Conservation (phyloP, 371 early-diverging fungal genomes). For the Mucor ambiguus region DNA sequence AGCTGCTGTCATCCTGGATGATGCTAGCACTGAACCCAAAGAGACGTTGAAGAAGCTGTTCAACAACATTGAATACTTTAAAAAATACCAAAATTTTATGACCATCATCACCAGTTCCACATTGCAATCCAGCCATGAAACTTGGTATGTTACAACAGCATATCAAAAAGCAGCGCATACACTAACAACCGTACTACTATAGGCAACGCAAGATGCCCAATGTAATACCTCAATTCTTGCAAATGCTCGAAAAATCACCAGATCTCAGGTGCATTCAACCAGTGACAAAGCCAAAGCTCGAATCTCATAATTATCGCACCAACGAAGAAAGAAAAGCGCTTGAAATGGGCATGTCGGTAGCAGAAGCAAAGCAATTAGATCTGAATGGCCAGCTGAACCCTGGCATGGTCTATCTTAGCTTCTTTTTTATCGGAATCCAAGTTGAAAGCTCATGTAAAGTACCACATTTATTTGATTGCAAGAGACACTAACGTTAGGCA, state of each 20-base stretch:
- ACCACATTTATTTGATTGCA: neutral
- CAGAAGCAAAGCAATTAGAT: slow-evolving; percentile 8
- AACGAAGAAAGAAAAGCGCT: slow-evolving; percentile 24
- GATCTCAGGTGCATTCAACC: slow-evolving; percentile 29
- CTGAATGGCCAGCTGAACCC: slow-evolving; percentile 20
- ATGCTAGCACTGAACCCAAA: neutral
- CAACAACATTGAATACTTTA: slow-evolving; percentile 26
- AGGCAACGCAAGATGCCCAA: slow-evolving; percentile 42
- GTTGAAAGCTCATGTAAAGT: slow-evolving; percentile 11
- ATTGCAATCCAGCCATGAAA: slow-evolving; percentile 33
- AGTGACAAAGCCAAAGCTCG: slow-evolving; percentile 11
- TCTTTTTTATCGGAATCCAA: slow-evolving; percentile 34
- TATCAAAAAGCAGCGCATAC: neutral
- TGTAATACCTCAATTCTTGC: slow-evolving; percentile 31
- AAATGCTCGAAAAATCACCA: slow-evolving; percentile 24
- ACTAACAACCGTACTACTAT: neutral
- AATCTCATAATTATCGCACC: slow-evolving; percentile 17
- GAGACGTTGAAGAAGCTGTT: slow-evolving; percentile 29
- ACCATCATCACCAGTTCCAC: slow-evolving; percentile 27
- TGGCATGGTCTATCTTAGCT: slow-evolving; percentile 28
- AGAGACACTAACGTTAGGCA: neutral
- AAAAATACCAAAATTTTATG: slow-evolving; percentile 32
- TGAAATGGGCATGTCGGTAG: slow-evolving; percentile 8
- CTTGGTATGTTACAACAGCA: slow-evolving; percentile 26
- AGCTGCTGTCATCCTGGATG: neutral